A percentile compares a stretch with the other conserved stretches of the same genome.
These are phyloP conservation scores for Lippia alba DNA, from an alignment of 305 asterid genomes.

Conservation along the genomic window DNA sequence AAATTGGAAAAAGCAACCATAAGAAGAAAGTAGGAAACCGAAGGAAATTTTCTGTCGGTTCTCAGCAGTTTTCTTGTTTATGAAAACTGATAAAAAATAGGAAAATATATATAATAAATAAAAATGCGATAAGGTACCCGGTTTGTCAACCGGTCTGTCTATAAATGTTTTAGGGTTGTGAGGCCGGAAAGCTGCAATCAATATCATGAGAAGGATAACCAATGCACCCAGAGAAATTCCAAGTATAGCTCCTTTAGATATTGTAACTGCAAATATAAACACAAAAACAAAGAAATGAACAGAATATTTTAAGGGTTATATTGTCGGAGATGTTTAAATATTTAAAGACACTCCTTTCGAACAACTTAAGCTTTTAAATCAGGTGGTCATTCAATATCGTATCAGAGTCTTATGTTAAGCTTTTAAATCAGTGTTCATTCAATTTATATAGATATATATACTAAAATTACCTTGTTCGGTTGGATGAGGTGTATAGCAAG, in stretches of 20 bases:
- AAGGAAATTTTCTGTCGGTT: too few species aligned
- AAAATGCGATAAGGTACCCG: conserved; percentile 23
- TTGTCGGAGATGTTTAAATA: too few species aligned
- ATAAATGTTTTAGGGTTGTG: conserved; percentile 52
- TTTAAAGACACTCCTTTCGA: too few species aligned
- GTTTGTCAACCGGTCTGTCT: conserved; percentile 48
- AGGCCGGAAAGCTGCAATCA: conserved; percentile 52
- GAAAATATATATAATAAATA: background rate
- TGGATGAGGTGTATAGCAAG: conserved; percentile 60
- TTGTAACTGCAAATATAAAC: conserved; percentile 51
- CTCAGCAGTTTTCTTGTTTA: too few species aligned
- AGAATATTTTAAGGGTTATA: background rate
- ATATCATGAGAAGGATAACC: conserved; percentile 70
- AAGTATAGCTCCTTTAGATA: conserved; percentile 90
- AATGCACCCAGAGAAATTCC: conserved; percentile 91
- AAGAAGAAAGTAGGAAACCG: conserved; percentile 24
- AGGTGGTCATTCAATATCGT: too few species aligned
- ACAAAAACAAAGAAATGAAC: background rate
- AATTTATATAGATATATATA: too few species aligned
- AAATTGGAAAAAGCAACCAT: conserved; percentile 8
- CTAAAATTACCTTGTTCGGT: conserved; percentile 55
- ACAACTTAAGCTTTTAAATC: too few species aligned
- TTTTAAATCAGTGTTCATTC: too few species aligned
- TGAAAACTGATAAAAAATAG: background rate
- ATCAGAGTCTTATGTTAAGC: too few species aligned